phyloP scores from a whole-genome alignment of 148 eudicot genomes.

The Camellia japonica region DNA sequence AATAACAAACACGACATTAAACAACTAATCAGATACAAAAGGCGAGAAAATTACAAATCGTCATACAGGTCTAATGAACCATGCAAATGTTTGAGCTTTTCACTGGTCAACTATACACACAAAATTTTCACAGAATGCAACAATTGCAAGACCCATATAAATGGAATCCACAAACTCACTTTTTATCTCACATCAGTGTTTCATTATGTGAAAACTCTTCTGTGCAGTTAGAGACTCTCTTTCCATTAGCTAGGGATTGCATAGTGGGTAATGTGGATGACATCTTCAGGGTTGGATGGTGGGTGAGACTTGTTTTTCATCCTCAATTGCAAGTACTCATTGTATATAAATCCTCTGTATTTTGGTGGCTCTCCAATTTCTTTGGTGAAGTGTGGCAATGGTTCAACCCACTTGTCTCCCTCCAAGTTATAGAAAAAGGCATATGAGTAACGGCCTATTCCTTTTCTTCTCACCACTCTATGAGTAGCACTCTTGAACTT shows the following conservation, averaged over 20 bases:
- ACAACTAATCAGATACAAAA: no score
- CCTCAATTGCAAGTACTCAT: conserved; percentile 34
- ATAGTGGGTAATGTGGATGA: conserved; percentile 26
- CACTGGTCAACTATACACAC: neutral
- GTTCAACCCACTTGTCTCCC: conserved; percentile 42
- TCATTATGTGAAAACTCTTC: no score
- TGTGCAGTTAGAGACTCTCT: no score
- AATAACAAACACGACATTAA: no score
- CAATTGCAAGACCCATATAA: no score
- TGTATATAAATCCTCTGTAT: conserved; percentile 33
- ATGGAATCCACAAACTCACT: no score
- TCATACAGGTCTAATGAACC: no score
- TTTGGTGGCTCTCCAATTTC: conserved; percentile 29
- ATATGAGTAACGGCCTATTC: conserved; percentile 25
- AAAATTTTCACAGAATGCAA: no score
- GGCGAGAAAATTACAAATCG: no score
- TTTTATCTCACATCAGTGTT: no score
- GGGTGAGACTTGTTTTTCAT: conserved; percentile 38
- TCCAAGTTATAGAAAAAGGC: conserved; percentile 29
- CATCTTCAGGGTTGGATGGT: conserved; percentile 34
- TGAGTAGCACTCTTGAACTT: conserved; percentile 43
- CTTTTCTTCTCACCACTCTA: conserved; percentile 30
- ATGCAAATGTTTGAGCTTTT: no score
- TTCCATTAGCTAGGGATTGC: conserved; percentile 10
- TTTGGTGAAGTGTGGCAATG: conserved; percentile 32